Percentiles rank a stretch among this genome's conserved stretches.
Evolutionary conservation across 495 filamentous ascomycete species (phyloP).

Genomic region (Podospora pseudocomata): DNA sequence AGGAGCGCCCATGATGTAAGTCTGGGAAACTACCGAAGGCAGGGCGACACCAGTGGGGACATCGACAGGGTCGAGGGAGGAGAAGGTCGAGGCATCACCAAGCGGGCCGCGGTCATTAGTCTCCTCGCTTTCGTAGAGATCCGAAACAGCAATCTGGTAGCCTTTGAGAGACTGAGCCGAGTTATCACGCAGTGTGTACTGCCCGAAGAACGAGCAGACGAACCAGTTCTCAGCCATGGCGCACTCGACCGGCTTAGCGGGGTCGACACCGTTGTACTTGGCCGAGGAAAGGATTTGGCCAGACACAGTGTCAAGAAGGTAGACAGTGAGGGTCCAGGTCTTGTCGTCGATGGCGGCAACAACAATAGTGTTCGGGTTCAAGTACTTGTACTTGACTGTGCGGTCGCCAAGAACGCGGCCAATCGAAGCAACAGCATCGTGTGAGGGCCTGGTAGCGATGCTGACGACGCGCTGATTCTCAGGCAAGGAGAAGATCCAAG

Average conservation of each 20-base stretch:
- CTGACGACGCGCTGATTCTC: conserved; percentile 62
- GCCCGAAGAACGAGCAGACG: conserved; percentile 77
- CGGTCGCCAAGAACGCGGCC: conserved; percentile 89
- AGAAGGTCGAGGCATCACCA: conserved; percentile 64
- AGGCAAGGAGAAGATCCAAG: conserved; percentile 74
- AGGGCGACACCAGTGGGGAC: conserved; percentile 38
- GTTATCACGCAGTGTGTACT: conserved; percentile 49
- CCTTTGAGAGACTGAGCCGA: conserved; percentile 61
- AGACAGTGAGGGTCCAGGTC: conserved; percentile 59
- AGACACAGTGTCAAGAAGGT: conserved; percentile 82
- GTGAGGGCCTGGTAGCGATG: conserved; percentile 62
- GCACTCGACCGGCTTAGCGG: conserved; percentile 67
- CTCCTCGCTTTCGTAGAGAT: conserved; percentile 80
- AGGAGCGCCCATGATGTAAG: conserved; percentile 71
- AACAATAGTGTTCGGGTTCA: conserved; percentile 82
- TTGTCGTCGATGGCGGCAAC: conserved; percentile 64
- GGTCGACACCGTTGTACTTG: conserved; percentile 70
- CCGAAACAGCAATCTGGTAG: conserved; percentile 81
- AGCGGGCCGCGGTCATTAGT: conserved; percentile 85
- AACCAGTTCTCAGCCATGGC: conserved; percentile 94
- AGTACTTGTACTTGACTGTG: conserved; percentile 92
- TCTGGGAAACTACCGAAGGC: conserved; percentile 73
- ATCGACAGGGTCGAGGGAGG: conserved; percentile 58
- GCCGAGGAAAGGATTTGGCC: conserved; percentile 70
- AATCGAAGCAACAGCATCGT: conserved; percentile 91